Evolutionary conservation across 805 yeast genomes (phyloP), one percentile per base, ranked within the genome.

Genomic region (Kuraishia borneana): DNA sequence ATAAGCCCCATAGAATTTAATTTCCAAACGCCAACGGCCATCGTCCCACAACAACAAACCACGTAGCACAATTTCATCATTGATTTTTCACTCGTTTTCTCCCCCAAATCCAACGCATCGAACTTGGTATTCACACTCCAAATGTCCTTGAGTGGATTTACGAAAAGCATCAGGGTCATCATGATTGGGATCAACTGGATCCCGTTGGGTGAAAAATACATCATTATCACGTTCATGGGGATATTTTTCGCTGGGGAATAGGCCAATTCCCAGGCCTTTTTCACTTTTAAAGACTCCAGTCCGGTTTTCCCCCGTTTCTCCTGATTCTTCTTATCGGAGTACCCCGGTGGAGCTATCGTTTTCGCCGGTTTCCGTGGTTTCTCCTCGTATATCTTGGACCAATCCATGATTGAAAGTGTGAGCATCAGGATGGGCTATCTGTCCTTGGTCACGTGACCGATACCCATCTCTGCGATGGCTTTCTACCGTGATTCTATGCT

Each of bases 161-260:
- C 69, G 42, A 92, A 73, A 44, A 89, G 62, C 84, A 80, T 84
- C 20, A 83, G 53, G 0, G 95, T 80, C 83, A 87, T 88, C 59
- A 87, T 78, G 31, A 89, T 81, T 3, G 96, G 92, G 42, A 89
- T 85, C 43, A 89, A 68, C 47, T 92, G 97, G 19, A 92, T 60
- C 3, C 94, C 73, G 47, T 81, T 80, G 21, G 97, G 97, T 0
- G 95, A 76, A 84, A 89, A 83, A 54, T 84, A 92, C 40, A 85
- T 76, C 95, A 89, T 84, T 32, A 84, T 61, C 33, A 83, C 54
- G 48, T 84, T 92, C 94, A 85, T 82, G 6, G 96, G 95, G n/a
- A 92, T 68, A 20, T 42, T 50, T 51, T 87, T 89, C 2, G 85
- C 83, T 0, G 96, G 96, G 1, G 76, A 74, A 12, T 71, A 56